Percentiles rank a stretch among this genome's conserved stretches.
phyloP scores from a whole-genome alignment of 2,329 filamentous ascomycete genomes.

The Tolypocladium pustulatum region DNA sequence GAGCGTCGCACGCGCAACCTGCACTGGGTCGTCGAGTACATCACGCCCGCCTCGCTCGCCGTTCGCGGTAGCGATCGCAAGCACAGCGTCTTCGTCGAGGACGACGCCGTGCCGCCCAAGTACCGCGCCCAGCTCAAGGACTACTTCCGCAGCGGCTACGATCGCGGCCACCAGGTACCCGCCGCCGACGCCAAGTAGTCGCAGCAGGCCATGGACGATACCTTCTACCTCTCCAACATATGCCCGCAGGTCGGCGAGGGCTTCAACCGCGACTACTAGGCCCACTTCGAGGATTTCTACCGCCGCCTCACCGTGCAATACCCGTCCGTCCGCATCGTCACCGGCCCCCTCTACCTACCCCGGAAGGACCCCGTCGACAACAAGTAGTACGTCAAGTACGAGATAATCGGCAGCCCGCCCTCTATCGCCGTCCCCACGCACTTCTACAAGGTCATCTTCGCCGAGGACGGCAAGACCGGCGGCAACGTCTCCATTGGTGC shows the following conservation, averaged over 20 bases:
- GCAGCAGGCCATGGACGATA: constrained; percentile 88
- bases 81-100: constrained; percentile 74
- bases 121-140: constrained; percentile 88
- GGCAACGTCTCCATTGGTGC: constrained; percentile 83
- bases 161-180: constrained; percentile 93
- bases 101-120: constrained; percentile 65
- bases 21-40: constrained; percentile 92
- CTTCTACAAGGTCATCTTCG: constrained; percentile 98
- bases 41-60: constrained; percentile 76
- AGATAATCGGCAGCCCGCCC: constrained; percentile 88
- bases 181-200: constrained; percentile 95
- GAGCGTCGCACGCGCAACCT: constrained; percentile 88
- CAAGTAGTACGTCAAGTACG: constrained; percentile 93
- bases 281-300: constrained; percentile 97
- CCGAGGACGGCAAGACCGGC: constrained; percentile 62
- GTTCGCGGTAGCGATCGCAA: constrained; percentile 70
- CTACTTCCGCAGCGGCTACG: constrained; percentile 91
- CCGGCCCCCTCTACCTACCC: constrained; percentile 87
- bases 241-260: constrained; percentile 96
- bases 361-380: constrained; percentile 70
- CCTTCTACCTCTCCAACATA: constrained; percentile 92
- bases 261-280: constrained; percentile 99
- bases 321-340: constrained; percentile 82
- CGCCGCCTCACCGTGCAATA: constrained; percentile 70
- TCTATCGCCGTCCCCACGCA: constrained; percentile 95